These are phyloP conservation scores for Dentipellis fragilis DNA, from an alignment of 768 basidiomycete genomes.

Conservation along the genomic window DNA sequence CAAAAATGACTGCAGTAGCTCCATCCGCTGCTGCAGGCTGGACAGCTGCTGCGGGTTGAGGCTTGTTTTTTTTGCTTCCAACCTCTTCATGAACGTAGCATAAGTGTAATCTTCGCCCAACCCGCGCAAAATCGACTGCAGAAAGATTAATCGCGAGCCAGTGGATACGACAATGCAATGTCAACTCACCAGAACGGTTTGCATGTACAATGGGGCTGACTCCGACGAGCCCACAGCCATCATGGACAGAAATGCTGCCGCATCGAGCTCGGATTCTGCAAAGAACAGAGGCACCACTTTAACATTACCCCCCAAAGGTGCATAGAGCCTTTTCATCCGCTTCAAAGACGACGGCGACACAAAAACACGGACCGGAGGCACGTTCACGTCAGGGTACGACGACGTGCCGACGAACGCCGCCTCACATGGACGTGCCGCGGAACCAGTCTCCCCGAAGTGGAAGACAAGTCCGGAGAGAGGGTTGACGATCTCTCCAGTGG, in stretches of 20 bases:
- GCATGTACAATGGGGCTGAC: conserved; percentile 58
- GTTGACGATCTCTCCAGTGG: conserved; percentile 42
- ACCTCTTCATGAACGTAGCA: conserved; percentile 32
- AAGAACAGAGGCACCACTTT: conserved; percentile 46
- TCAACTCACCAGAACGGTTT: conserved; percentile 50
- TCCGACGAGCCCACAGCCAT: conserved; percentile 62
- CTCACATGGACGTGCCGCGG: conserved; percentile 47
- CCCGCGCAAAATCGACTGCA: conserved; percentile 47
- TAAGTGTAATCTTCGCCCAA: conserved; percentile 53
- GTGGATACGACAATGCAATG: not conserved
- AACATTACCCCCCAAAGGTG: conserved; percentile 29
- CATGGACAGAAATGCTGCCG: conserved; percentile 60
- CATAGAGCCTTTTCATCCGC: conserved; percentile 50
- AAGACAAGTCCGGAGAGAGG: conserved; percentile 55
- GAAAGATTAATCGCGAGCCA: conserved; percentile 2
- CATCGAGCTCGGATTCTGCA: conserved; percentile 52
- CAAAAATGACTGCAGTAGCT: conserved; percentile 49
- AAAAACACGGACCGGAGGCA: conserved; percentile 34
- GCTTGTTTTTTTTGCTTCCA: conserved; percentile 35
- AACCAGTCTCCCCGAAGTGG: conserved; percentile 62
- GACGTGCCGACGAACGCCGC: conserved; percentile 37
- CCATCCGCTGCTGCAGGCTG: conserved; percentile 54
- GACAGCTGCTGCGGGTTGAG: conserved; percentile 49
- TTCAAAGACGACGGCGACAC: conserved; percentile 53
- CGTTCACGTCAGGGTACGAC: conserved; percentile 14